Conservation (phyloP, 352 stramenopile species). For the Globisporangium echinulatum region DNA sequence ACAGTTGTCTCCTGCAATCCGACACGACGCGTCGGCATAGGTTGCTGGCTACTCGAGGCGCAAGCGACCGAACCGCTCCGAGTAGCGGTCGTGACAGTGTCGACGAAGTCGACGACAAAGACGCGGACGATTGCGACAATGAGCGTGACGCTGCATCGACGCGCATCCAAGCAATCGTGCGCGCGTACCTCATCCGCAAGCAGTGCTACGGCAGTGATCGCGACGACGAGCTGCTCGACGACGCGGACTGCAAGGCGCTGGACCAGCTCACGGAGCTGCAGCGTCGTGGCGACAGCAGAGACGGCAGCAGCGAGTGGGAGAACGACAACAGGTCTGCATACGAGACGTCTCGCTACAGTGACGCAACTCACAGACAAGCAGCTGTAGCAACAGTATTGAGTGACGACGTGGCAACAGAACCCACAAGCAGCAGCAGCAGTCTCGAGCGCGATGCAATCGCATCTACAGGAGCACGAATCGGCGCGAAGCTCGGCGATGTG, state of each 20-base stretch:
- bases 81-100: background rate
- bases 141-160: background rate
- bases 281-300: slow-evolving; percentile 1
- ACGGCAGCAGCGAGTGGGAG: background rate
- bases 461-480: background rate
- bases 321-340: no score
- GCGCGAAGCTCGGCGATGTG: background rate
- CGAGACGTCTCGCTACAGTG: no score
- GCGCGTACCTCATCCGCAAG: slow-evolving; percentile 11
- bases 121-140: background rate
- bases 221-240: background rate
- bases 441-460: background rate
- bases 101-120: background rate
- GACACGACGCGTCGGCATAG: background rate
- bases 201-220: slow-evolving; percentile 8
- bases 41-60: background rate
- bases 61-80: background rate
- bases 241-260: slow-evolving; percentile 1
- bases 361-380: background rate
- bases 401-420: background rate
- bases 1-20: background rate
- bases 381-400: background rate
- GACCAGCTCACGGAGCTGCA: slow-evolving; percentile 8
- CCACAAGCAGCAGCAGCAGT: background rate
- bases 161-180: slow-evolving; percentile 11